Evolutionary conservation across 2,329 filamentous ascomycete genomes (phyloP).

Genomic region (Colletotrichum tamarilloi): DNA sequence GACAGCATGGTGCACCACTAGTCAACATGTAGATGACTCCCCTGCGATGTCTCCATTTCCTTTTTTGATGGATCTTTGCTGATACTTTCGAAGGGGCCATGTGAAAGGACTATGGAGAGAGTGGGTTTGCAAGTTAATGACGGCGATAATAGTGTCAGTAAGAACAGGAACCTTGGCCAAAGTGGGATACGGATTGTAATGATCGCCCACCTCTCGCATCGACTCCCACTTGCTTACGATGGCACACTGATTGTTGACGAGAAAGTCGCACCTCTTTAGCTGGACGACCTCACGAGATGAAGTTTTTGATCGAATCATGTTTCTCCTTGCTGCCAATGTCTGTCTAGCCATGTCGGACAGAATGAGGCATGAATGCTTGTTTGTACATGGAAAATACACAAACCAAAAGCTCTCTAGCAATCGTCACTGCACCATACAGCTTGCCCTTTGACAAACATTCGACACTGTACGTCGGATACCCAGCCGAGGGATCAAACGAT

Average conservation of each 20-base stretch:
- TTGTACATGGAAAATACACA: slow-evolving; percentile 1
- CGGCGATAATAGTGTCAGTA: too few species aligned
- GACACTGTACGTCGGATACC: neutral
- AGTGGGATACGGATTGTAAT: too few species aligned
- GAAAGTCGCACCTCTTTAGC: neutral
- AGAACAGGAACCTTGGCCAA: too few species aligned
- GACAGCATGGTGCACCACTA: too few species aligned
- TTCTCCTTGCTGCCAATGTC: slow-evolving; percentile 7
- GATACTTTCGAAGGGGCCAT: too few species aligned
- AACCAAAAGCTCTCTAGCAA: slow-evolving; percentile 6
- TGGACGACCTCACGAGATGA: neutral
- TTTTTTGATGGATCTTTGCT: too few species aligned
- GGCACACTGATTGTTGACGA: neutral
- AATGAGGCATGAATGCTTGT: slow-evolving; percentile 4
- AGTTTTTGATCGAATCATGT: neutral
- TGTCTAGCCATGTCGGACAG: neutral
- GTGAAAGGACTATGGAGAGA: too few species aligned
- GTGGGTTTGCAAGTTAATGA: too few species aligned
- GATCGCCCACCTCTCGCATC: neutral
- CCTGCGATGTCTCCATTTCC: too few species aligned
- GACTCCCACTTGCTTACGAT: neutral
- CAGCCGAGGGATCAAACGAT: neutral
- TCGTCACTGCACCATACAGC: slow-evolving; percentile 1
- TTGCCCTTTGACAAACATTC: neutral
- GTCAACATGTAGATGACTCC: too few species aligned